These are phyloP conservation scores for Colletotrichum spaethianum DNA, from an alignment of 2,329 filamentous ascomycete species.

Conservation along the genomic window DNA sequence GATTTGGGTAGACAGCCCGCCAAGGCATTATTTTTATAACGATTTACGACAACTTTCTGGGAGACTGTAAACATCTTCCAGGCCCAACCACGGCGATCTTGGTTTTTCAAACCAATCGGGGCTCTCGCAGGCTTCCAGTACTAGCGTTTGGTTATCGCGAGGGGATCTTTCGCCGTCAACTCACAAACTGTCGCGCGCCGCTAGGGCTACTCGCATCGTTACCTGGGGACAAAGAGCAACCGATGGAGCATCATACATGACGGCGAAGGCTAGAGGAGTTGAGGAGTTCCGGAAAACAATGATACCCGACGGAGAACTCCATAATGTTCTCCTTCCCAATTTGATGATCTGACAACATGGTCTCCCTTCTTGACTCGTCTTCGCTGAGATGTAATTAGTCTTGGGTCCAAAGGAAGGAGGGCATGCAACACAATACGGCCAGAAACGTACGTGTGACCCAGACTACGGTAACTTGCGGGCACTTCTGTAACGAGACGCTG, in stretches of 20 bases:
- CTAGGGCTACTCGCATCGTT: not conserved
- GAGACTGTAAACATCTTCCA: not conserved
- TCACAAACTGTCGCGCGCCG: not conserved
- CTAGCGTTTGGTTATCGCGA: no score
- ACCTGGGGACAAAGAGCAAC: not conserved
- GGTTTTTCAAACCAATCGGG: not conserved
- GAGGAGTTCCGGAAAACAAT: conserved; percentile 20
- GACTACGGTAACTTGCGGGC: conserved; percentile 6
- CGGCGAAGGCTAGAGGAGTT: conserved; percentile 9
- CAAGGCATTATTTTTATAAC: not conserved
- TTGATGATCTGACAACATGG: not conserved
- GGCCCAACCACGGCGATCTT: not conserved
- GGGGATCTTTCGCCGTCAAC: not conserved
- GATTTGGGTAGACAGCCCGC: not conserved
- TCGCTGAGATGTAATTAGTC: not conserved
- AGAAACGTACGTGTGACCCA: conserved; percentile 12
- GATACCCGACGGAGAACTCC: conserved; percentile 11
- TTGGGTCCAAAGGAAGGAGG: not conserved
- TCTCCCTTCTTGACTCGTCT: not conserved
- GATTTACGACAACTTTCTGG: not conserved
- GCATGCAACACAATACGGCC: not conserved
- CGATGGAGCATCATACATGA: conserved; percentile 2
- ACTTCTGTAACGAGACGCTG: conserved; percentile 28
- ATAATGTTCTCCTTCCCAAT: not conserved
- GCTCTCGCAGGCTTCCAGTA: no score